phyloP scores from a whole-genome alignment of 2,329 filamentous ascomycete species.

The Penicillium sp. region DNA sequence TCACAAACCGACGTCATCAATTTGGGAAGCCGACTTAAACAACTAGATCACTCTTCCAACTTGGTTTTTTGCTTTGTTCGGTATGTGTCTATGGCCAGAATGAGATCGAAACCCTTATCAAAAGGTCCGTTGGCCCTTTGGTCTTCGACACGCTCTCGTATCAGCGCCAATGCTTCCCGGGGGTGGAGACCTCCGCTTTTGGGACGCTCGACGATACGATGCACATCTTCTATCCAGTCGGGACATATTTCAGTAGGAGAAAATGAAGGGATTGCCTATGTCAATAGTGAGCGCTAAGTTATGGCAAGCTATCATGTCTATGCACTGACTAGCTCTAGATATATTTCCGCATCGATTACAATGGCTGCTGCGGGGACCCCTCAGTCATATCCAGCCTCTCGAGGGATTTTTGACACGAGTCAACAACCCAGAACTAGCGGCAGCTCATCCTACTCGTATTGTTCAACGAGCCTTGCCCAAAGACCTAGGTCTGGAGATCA shows the following conservation, averaged over 20 bases:
- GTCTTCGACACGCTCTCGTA: background rate
- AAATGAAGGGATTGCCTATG: slow-evolving; percentile 82
- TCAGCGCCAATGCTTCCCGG: slow-evolving; percentile 1
- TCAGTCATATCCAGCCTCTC: slow-evolving; percentile 46
- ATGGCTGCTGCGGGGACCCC: slow-evolving; percentile 58
- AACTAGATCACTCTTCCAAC: background rate
- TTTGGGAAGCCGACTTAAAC: background rate
- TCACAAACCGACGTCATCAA: slow-evolving; percentile 12
- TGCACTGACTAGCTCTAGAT: slow-evolving; percentile 51
- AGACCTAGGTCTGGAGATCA: slow-evolving; percentile 66
- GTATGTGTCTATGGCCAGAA: slow-evolving; percentile 11
- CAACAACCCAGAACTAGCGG: slow-evolving; percentile 52
- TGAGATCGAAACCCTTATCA: slow-evolving; percentile 21
- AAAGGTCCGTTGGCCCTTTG: slow-evolving; percentile 12
- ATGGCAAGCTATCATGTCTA: slow-evolving; percentile 9
- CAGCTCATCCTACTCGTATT: slow-evolving; percentile 57
- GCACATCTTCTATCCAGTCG: slow-evolving; percentile 62
- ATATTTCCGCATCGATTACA: slow-evolving; percentile 78
- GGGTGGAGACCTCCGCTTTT: slow-evolving; percentile 18
- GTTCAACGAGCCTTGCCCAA: slow-evolving; percentile 63
- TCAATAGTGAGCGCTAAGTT: slow-evolving; percentile 67
- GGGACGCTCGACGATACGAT: slow-evolving; percentile 18
- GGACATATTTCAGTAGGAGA: slow-evolving; percentile 77
- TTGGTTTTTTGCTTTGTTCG: background rate
- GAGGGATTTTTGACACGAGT: slow-evolving; percentile 54